Evolutionary conservation across 169 alveolate species (phyloP).

Genomic region (Eimeria sp.): DNA sequence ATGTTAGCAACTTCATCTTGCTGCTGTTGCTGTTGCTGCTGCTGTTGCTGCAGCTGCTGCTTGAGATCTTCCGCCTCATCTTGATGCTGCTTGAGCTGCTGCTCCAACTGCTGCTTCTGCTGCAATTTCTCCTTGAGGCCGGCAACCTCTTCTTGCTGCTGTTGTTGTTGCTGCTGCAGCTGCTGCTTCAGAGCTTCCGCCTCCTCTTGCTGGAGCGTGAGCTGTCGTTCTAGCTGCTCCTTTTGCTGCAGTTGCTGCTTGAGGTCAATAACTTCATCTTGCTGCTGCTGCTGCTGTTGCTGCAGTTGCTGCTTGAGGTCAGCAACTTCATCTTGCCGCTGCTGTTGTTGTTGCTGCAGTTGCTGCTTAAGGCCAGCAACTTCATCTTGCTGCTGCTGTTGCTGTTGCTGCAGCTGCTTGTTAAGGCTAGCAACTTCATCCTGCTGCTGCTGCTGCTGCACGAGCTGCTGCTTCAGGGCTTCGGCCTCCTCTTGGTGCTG

Average conservation of each 20-base stretch:
- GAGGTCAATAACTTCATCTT: background rate
- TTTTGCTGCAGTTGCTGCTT: background rate
- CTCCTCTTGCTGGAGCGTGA: background rate
- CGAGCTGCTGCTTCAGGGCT: slow-evolving; percentile 2
- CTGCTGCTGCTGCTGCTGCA: slow-evolving; percentile 36
- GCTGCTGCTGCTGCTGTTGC: slow-evolving; percentile 39
- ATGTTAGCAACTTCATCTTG: background rate
- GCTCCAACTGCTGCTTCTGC: slow-evolving; percentile 12
- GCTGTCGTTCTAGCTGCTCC: slow-evolving; percentile 16
- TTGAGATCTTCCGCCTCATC: background rate
- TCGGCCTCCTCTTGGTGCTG: background rate
- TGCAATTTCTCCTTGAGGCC: background rate
- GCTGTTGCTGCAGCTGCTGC: background rate
- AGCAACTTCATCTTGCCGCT: background rate
- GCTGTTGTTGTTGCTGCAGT: slow-evolving; percentile 28
- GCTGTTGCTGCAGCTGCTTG: slow-evolving; percentile 10
- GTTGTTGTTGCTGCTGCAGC: slow-evolving; percentile 15
- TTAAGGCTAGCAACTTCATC: background rate
- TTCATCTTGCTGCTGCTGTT: slow-evolving; percentile 35
- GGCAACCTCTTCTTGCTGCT: background rate
- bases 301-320: slow-evolving; percentile 22
- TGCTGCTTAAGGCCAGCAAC: background rate
- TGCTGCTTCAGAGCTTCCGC: background rate
- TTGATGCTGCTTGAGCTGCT: slow-evolving; percentile 7
- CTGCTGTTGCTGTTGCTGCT: slow-evolving; percentile 26